These are phyloP conservation scores for Skeletonema potamos DNA, from an alignment of 108 stramenopile species.

Conservation along the genomic window DNA sequence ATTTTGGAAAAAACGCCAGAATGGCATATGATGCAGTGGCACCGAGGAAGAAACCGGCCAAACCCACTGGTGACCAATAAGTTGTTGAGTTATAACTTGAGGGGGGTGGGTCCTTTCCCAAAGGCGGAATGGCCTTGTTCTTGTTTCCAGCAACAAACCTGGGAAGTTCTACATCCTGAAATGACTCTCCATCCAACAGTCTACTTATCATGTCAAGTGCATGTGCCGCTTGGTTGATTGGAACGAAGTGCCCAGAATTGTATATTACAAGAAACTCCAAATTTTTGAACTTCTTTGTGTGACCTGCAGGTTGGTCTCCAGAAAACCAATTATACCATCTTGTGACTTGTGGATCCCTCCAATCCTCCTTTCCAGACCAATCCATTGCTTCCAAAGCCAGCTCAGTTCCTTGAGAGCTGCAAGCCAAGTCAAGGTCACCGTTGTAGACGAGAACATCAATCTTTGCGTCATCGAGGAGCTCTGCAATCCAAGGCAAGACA, in stretches of 20 bases:
- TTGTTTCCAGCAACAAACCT: slow-evolving; percentile 5
- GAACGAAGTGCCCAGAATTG: slow-evolving; percentile 73
- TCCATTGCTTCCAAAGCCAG: slow-evolving; percentile 59
- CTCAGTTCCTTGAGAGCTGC: slow-evolving; percentile 60
- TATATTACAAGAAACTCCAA: slow-evolving; percentile 63
- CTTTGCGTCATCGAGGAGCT: slow-evolving; percentile 68
- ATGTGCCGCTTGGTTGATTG: slow-evolving; percentile 55
- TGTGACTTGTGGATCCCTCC: slow-evolving; percentile 41
- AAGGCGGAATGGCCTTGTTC: neutral
- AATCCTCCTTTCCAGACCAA: slow-evolving; percentile 59
- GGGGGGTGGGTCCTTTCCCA: neutral
- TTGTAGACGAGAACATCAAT: slow-evolving; percentile 71
- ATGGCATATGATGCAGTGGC: neutral
- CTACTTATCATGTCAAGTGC: slow-evolving; percentile 60
- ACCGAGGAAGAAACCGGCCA: slow-evolving; percentile 32
- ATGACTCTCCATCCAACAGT: slow-evolving; percentile 44
- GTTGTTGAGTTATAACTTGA: neutral
- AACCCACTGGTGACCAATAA: neutral
- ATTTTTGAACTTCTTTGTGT: slow-evolving; percentile 49
- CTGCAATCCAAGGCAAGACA: slow-evolving; percentile 67
- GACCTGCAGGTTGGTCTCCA: slow-evolving; percentile 54
- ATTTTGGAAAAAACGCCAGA: neutral
- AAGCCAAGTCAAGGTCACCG: slow-evolving; percentile 72
- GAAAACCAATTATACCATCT: slow-evolving; percentile 57
- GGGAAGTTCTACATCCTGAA: slow-evolving; percentile 50